phyloP scores from a whole-genome alignment of 768 basidiomycete genomes.

The Tricholoma matsutake region DNA sequence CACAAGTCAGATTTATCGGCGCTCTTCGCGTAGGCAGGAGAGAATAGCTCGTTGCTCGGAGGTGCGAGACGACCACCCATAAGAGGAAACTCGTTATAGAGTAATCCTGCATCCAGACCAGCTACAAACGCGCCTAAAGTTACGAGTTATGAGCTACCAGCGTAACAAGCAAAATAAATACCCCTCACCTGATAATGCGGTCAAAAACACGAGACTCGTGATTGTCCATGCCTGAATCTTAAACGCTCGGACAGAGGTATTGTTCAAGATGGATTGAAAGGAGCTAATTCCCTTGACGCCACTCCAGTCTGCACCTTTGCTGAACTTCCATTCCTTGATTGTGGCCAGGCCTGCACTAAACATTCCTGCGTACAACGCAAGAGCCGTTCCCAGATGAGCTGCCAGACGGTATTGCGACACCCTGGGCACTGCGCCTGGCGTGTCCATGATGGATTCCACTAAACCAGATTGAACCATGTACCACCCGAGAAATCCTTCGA shows the following conservation, averaged over 20 bases:
- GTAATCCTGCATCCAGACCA: slow-evolving; percentile 90
- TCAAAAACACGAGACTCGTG: slow-evolving; percentile 81
- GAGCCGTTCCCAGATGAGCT: slow-evolving; percentile 88
- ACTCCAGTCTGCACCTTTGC: slow-evolving; percentile 54
- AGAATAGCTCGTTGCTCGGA: slow-evolving; percentile 78
- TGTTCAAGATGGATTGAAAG: slow-evolving; percentile 48
- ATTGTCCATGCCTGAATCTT: slow-evolving; percentile 56
- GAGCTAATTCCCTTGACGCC: slow-evolving; percentile 39
- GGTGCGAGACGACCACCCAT: slow-evolving; percentile 91
- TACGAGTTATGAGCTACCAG: not conserved
- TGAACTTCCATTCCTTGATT: slow-evolving; percentile 78
- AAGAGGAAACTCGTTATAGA: slow-evolving; percentile 98
- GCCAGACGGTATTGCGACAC: slow-evolving; percentile 97
- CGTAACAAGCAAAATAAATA: slow-evolving; percentile 1
- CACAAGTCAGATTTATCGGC: slow-evolving; percentile 73
- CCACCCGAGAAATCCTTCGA: slow-evolving; percentile 93
- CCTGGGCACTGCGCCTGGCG: slow-evolving; percentile 83
- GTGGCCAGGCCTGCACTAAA: slow-evolving; percentile 73
- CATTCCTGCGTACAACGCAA: slow-evolving; percentile 94
- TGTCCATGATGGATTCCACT: slow-evolving; percentile 75
- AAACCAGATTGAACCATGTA: slow-evolving; percentile 99
- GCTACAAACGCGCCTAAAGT: slow-evolving; percentile 92
- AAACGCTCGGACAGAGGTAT: slow-evolving; percentile 57
- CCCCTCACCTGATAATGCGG: slow-evolving; percentile 81
- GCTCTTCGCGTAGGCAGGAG: slow-evolving; percentile 67